phyloP scores from a whole-genome alignment of 257 asterid genomes.

The Fraxinus cuspidata region DNA sequence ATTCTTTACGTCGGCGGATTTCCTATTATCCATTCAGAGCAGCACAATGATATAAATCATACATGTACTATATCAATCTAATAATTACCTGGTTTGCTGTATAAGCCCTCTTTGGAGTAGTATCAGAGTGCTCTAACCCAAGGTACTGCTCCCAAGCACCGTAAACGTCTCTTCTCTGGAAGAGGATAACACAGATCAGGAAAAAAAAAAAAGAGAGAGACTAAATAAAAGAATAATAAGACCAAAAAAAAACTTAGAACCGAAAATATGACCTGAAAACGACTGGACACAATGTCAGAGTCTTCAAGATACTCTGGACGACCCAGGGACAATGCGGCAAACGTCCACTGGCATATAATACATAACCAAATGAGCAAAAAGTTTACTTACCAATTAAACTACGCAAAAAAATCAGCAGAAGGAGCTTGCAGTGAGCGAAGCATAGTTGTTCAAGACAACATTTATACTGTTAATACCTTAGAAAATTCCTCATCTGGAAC shows the following conservation, averaged over 20 bases:
- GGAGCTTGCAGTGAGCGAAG: not conserved
- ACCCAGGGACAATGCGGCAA: slow-evolving; percentile 53
- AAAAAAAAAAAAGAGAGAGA: slow-evolving; percentile 8
- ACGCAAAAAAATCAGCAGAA: not conserved
- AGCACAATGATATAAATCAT: not conserved
- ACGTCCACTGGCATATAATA: slow-evolving; percentile 54
- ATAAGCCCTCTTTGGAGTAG: slow-evolving; percentile 46
- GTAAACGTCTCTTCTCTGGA: slow-evolving; percentile 39
- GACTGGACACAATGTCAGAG: slow-evolving; percentile 48
- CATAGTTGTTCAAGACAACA: not conserved
- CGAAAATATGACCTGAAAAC: slow-evolving; percentile 48
- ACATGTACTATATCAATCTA: not conserved
- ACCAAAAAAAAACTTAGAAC: slow-evolving; percentile 8
- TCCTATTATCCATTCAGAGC: not conserved
- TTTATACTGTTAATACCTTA: slow-evolving; percentile 30
- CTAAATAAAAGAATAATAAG: not conserved
- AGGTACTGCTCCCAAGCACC: slow-evolving; percentile 63
- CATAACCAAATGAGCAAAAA: slow-evolving; percentile 10
- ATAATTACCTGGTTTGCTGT: slow-evolving; percentile 46
- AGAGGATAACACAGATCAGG: slow-evolving; percentile 9
- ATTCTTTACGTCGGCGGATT: not conserved
- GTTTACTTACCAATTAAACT: not conserved
- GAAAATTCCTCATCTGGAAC: slow-evolving; percentile 61
- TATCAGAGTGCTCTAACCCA: slow-evolving; percentile 58
- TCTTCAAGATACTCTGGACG: slow-evolving; percentile 58